Evolutionary conservation across 306 rosid species (phyloP), one percentile per base, ranked within the genome.

Genomic region (Rubus idaeus): DNA sequence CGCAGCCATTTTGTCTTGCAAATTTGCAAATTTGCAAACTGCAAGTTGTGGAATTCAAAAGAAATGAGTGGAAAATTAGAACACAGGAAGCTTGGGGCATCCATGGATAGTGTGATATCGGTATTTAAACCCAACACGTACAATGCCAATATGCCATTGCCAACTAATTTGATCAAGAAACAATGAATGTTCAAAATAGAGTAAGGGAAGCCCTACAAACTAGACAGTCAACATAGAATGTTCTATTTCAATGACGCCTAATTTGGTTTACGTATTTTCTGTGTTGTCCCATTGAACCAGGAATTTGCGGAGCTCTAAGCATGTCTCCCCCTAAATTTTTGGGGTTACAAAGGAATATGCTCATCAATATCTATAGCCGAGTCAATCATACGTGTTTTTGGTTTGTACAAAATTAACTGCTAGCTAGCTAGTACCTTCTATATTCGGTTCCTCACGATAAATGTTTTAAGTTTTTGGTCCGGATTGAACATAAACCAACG

Each of bases 1-100:
- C 88, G 79, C 78, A 42, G 72, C 72, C 69, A 74, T 74, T 73
- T 60, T 17, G 5, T 17, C 77, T 58, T 45, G 77, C 70, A 26
- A 73, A 58, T 60, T 57, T 74, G 77, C 77, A 9, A 17, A 18
- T 8, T 26, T 60, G 77, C 77, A 73, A 73, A 41, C 12, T 42
- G 77, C 68, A 73, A 57, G 18, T 49, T 21, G 20, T 40, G 41
- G 16, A 40, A 56, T 21, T 73, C 23, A 40, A 73, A 47, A 21
- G n/a, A 57, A 26, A 26, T 6, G 66, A 41, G 56, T 14, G 55
- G 42, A 26, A 39, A 23, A 46, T 23, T 30, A 44, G 57, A 45
- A 60, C 77, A 45, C 30, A 58, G 58, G 60, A 60, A 74, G 69
- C 77, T 74, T 17, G 57, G 55, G 55, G 6, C 39, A 21, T 20